A percentile compares a stretch with the other conserved stretches of the same genome.
These are phyloP conservation scores for Kalaharituber pfeilii DNA, from an alignment of 2,329 filamentous ascomycete species.

Conservation along the genomic window DNA sequence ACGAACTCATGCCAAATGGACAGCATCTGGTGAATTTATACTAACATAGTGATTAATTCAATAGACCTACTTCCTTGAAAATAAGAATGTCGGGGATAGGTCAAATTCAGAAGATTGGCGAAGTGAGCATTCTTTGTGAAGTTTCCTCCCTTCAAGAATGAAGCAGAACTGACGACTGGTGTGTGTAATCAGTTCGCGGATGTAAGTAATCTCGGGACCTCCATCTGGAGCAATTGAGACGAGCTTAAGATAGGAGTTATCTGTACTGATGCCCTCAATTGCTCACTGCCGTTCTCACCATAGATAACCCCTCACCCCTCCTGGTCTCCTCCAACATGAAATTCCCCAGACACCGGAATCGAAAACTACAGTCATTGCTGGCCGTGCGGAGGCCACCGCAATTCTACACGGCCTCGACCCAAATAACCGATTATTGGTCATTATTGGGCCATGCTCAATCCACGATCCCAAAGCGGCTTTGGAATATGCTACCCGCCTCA, in stretches of 20 bases:
- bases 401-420: conserved; percentile 48
- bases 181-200: conserved; percentile 22
- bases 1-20: too few relatives aligned
- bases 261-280: neutral
- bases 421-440: conserved; percentile 70
- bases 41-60: too few relatives aligned
- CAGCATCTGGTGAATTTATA: too few relatives aligned
- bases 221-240: too few relatives aligned
- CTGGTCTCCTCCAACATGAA: conserved; percentile 88
- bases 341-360: conserved; percentile 36
- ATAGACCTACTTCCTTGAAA: conserved; percentile 44
- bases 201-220: conserved; percentile 19
- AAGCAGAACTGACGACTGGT: conserved; percentile 20
- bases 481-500: conserved; percentile 71
- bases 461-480: conserved; percentile 79
- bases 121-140: conserved; percentile 38
- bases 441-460: conserved; percentile 91
- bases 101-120: conserved; percentile 62
- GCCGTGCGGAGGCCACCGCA: conserved; percentile 47
- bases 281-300: conserved; percentile 7
- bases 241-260: neutral
- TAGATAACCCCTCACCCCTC: conserved; percentile 76
- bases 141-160: neutral
- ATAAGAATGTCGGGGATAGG: conserved; percentile 62
- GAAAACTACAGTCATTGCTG: conserved; percentile 39